Percentiles rank a stretch among this genome's conserved stretches.
These are phyloP conservation scores for Smallanthus sonchifolius DNA, from an alignment of 129 eudicot species.

Conservation along the genomic window DNA sequence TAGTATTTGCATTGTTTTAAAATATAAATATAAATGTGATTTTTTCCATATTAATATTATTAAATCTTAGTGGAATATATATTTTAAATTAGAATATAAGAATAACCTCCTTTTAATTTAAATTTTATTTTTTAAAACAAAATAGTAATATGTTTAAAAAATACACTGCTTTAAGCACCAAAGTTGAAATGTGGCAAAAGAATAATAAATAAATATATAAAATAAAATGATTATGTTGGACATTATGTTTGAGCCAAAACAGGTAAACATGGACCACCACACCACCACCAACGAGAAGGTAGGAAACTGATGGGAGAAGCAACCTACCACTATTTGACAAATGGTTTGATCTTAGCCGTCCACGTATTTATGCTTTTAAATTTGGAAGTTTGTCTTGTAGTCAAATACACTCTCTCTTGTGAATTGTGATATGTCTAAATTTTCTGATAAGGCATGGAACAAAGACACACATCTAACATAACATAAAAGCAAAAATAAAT, in stretches of 20 bases:
- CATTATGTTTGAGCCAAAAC: constrained; percentile 12
- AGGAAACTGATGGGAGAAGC: constrained; percentile 34
- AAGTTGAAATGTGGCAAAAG: not conserved
- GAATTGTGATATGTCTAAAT: no score
- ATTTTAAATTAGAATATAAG: not conserved
- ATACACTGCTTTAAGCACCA: not conserved
- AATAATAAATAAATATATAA: not conserved
- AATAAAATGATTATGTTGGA: constrained; percentile 4
- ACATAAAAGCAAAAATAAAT: no score
- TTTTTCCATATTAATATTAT: no score
- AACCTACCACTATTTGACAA: constrained; percentile 33
- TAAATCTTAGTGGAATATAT: no score
- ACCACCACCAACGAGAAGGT: constrained; percentile 17
- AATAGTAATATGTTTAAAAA: not conserved
- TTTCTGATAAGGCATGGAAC: no score
- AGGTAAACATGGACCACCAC: constrained; percentile 26
- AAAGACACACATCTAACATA: no score
- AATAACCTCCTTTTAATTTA: not conserved
- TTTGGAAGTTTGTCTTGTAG: constrained; percentile 10
- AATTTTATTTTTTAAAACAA: not conserved
- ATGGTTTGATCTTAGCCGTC: constrained; percentile 23
- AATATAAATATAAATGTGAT: no score
- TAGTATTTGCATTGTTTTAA: no score
- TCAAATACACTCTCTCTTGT: not conserved
- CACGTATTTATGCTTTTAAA: constrained; percentile 21